Evolutionary conservation across 257 asterid species (phyloP).

Genomic region (Echites panduratus): DNA sequence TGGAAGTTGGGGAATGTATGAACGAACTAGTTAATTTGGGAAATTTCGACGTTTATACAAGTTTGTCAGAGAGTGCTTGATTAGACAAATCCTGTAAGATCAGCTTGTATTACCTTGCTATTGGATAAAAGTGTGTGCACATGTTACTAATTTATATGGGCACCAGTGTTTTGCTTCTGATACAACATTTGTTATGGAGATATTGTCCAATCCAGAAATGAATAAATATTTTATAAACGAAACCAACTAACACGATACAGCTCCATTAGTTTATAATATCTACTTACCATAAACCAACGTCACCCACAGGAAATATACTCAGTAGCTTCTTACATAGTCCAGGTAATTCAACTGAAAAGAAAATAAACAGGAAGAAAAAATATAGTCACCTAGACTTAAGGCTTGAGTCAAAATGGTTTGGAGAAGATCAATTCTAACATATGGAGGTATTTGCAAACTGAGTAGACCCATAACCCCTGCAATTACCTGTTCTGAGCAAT

Average conservation of each 20-base stretch:
- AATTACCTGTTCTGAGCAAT: slow-evolving; percentile 58
- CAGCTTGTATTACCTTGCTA: background rate
- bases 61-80: background rate
- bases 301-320: background rate
- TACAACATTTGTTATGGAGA: background rate
- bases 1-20: background rate
- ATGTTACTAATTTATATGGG: background rate
- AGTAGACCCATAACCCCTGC: slow-evolving; percentile 71
- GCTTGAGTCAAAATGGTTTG: slow-evolving; percentile 71
- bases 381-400: slow-evolving; percentile 59
- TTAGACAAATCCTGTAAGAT: background rate
- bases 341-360: background rate
- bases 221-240: background rate
- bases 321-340: background rate
- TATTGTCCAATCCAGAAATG: background rate
- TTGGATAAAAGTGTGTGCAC: background rate
- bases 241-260: background rate
- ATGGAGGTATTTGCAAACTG: slow-evolving; percentile 62
- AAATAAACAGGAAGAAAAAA: slow-evolving; percentile 11
- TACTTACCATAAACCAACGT: background rate
- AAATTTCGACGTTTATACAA: background rate
- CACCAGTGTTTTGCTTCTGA: background rate
- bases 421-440: slow-evolving; percentile 74
- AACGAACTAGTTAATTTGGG: slow-evolving; percentile 1
- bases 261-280: background rate